These are phyloP conservation scores for Asterophora parasitica DNA, from an alignment of 768 basidiomycete genomes.

Conservation along the genomic window DNA sequence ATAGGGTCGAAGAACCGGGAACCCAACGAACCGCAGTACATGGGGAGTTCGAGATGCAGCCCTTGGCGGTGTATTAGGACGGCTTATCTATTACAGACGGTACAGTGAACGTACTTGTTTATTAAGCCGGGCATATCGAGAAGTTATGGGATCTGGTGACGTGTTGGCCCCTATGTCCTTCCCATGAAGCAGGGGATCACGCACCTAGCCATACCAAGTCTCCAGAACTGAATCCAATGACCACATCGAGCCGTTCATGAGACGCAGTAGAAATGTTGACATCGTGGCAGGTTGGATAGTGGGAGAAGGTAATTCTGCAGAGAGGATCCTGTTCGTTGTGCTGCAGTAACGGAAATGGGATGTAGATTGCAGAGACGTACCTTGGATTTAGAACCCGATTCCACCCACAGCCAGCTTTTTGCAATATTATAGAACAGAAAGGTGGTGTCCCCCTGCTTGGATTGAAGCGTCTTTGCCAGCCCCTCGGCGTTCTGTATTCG, in stretches of 20 bases:
- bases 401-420: conserved; percentile 83
- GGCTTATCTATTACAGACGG: neutral
- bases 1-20: conserved; percentile 71
- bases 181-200: conserved; percentile 15
- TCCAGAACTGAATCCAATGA: conserved; percentile 92
- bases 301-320: conserved; percentile 78
- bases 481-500: conserved; percentile 81
- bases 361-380: conserved; percentile 33
- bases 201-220: conserved; percentile 93
- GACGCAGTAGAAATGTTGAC: conserved; percentile 77
- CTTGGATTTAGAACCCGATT: conserved; percentile 81
- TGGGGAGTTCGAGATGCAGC: conserved; percentile 72
- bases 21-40: conserved; percentile 93
- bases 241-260: conserved; percentile 74
- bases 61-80: conserved; percentile 33
- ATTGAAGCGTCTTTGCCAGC: conserved; percentile 60
- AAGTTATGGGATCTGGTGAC: conserved; percentile 65
- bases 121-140: conserved; percentile 81
- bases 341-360: conserved; percentile 1
- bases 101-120: conserved; percentile 54
- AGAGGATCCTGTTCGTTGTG: conserved; percentile 66
- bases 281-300: conserved; percentile 87
- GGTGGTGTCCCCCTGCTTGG: conserved; percentile 79
- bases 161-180: conserved; percentile 8
- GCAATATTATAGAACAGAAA: conserved; percentile 87